phyloP scores from a whole-genome alignment of 139 green algal species.

The Micromonas pusilla region DNA sequence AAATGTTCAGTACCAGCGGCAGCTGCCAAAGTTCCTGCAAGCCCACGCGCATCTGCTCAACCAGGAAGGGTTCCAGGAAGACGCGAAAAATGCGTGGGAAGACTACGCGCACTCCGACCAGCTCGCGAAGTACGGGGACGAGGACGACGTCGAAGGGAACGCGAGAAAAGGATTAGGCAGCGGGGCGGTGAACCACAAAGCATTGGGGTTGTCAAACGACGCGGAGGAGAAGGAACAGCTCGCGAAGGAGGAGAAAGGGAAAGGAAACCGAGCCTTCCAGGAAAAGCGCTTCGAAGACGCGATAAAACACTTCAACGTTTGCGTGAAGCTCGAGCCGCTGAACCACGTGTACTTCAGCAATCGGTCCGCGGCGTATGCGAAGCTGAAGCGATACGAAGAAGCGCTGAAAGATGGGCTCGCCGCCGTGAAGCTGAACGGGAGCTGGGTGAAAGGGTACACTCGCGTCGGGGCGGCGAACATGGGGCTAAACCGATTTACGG shows the following conservation, averaged over 20 bases:
- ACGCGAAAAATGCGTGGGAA: too few species aligned
- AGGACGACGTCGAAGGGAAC: not conserved
- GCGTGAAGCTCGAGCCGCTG: not conserved
- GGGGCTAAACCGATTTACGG: not conserved
- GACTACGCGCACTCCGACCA: not conserved
- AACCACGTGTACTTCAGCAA: not conserved
- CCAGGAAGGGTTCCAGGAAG: not conserved
- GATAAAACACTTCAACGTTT: not conserved
- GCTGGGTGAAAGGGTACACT: not conserved
- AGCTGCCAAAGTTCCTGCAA: not conserved
- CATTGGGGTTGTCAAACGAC: not conserved
- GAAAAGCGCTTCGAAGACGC: not conserved
- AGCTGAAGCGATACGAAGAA: not conserved
- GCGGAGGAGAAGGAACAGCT: not conserved
- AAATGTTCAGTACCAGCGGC: not conserved
- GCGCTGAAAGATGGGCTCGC: not conserved
- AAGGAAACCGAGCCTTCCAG: not conserved
- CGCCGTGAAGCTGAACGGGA: not conserved
- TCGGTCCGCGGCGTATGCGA: not conserved
- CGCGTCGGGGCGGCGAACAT: not conserved
- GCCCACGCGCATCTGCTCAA: not conserved
- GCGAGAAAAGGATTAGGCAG: not conserved
- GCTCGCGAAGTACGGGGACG: not conserved
- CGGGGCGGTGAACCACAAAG: not conserved
- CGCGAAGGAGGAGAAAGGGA: not conserved